phyloP scores from a whole-genome alignment of 192 early-diverging fungal species.

The Podila epicladia region DNA sequence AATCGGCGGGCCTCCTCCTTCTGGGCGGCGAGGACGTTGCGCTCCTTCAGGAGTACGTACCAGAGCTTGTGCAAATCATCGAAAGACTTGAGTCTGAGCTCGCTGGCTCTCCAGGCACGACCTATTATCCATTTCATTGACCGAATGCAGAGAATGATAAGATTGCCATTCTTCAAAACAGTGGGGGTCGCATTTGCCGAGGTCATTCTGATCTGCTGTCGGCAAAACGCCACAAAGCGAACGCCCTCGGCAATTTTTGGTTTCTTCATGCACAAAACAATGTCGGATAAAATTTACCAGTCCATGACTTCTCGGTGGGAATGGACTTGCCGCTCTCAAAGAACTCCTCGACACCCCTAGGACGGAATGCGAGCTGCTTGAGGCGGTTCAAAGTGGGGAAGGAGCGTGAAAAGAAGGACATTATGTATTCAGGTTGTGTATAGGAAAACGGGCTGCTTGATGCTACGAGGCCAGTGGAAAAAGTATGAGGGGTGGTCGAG shows the following conservation, averaged over 20 bases:
- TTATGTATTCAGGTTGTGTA: constrained; percentile 5
- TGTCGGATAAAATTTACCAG: constrained; percentile 39
- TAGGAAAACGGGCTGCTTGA: neutral
- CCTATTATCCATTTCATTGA: constrained; percentile 54
- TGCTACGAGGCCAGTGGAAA: too few relatives aligned
- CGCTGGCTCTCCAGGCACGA: constrained; percentile 88
- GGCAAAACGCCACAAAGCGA: too few relatives aligned
- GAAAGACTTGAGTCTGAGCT: constrained; percentile 93
- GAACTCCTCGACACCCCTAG: constrained; percentile 71
- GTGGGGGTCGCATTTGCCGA: neutral
- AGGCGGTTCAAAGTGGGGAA: constrained; percentile 49
- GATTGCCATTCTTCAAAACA: neutral
- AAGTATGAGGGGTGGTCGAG: neutral
- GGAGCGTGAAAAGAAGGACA: constrained; percentile 53
- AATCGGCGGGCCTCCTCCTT: constrained; percentile 71
- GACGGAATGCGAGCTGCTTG: constrained; percentile 56
- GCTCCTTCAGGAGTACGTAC: constrained; percentile 89
- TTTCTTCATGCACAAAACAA: neutral
- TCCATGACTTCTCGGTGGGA: constrained; percentile 56
- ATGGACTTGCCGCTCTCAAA: constrained; percentile 64
- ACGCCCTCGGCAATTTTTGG: neutral
- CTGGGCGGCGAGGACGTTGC: constrained; percentile 82
- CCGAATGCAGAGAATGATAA: neutral
- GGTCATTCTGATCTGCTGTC: too few relatives aligned
- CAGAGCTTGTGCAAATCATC: constrained; percentile 97